Base-by-base conservation (phyloP, 2,329 filamentous ascomycete species). In the Coleophoma cylindrospora region DNA sequence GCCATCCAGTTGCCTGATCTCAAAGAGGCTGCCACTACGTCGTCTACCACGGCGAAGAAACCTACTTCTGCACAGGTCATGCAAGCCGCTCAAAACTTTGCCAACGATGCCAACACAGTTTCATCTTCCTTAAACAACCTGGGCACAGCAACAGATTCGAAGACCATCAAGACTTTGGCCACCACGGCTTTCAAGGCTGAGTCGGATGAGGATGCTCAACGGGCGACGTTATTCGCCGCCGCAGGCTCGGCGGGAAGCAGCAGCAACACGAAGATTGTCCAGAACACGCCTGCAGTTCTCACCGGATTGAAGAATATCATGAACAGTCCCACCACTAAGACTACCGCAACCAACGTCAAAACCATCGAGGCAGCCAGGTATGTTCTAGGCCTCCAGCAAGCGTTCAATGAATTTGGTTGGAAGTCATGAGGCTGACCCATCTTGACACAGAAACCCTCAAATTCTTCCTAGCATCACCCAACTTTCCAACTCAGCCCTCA, bases 391-490 rank as follows among this genome's bases (percentile, higher is more conserved):
- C 14, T 22, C 40, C 32, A 22, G 33, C 32, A 9, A 22, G 7
- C 10, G 9, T n/a, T 46, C 32, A 7, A 7, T 14, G 11, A 41
- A 41, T 5, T 15, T 19, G 22, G 22, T 10, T 41, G 17, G 40
- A 19, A 17, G 7, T 17, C 9, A 27, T 27, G 27, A 2, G 27
- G 27, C 27, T 27, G 27, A 27, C 7, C 4, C 27, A 10, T 27
- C 27, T 27, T 27, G 27, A 27, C 12, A 36, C 22, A 61, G 60
- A 55, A 62, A 62, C 36, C 53, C 60, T 9, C 51, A 62, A 19
- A 62, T 62, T 34, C 54, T 62, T 34, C 60, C 60, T 8, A 60
- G 56, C 34, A 62, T 62, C 49, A 62, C 60, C 3, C 49, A 57
- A 37, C 52, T 62, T 9, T 60, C 58, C 4, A 61, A 62, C 14